A percentile compares a stretch with the other conserved stretches of the same genome.
Conservation (phyloP, 2,329 filamentous ascomycete genomes). For the Fusarium foetens region DNA sequence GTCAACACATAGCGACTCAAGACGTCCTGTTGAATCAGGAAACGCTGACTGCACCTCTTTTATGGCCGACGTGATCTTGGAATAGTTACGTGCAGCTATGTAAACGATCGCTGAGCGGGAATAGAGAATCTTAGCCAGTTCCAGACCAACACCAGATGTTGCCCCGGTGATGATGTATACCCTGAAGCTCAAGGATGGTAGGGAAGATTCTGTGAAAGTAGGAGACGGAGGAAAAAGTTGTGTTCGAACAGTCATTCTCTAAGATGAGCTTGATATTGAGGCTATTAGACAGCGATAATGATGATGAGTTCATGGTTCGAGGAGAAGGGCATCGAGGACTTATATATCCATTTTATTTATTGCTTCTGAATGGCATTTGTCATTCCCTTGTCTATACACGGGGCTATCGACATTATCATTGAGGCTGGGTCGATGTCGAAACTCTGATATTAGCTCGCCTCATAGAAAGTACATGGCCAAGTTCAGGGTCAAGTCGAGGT, state of each 20-base stretch:
- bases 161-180: conserved; percentile 37
- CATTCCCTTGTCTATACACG: not conserved
- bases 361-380: not conserved
- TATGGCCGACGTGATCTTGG: conserved; percentile 23
- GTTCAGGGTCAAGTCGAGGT: not conserved
- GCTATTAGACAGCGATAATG: not conserved
- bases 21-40: conserved; percentile 18
- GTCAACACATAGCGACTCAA: conserved; percentile 27
- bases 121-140: conserved; percentile 36
- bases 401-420: not conserved
- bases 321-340: not conserved
- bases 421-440: not conserved
- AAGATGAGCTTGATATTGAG: not conserved
- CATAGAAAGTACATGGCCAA: not conserved
- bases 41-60: conserved; percentile 7
- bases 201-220: conserved; percentile 29
- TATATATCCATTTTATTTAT: not conserved
- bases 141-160: conserved; percentile 31
- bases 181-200: conserved; percentile 18
- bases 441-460: not conserved
- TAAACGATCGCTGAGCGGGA: conserved; percentile 27
- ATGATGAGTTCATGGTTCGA: not conserved
- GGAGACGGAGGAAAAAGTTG: conserved; percentile 32
- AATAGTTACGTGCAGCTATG: conserved; percentile 19
- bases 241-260: conserved; percentile 24